phyloP scores from a whole-genome alignment of 2,329 filamentous ascomycete genomes.

The Calonectria montana region DNA sequence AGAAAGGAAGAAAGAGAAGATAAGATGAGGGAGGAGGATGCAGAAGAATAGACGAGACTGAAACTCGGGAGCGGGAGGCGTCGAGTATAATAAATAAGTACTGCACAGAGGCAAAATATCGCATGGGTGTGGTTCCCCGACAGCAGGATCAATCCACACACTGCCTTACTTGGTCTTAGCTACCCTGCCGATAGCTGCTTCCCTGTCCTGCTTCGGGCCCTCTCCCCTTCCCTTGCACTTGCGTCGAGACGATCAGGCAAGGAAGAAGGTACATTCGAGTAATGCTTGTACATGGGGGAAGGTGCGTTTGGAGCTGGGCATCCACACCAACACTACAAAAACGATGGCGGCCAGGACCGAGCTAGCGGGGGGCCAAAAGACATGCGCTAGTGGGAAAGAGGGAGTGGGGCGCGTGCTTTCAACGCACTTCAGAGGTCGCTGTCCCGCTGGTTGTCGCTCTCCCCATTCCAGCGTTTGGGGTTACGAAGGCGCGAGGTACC shows the following conservation, averaged over 20 bases:
- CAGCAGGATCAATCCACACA: conserved; percentile 9
- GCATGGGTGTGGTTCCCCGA: conserved; percentile 16
- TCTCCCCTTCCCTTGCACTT: conserved; percentile 12
- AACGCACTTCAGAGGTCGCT: neutral
- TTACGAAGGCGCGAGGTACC: conserved; percentile 33
- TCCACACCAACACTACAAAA: conserved; percentile 8
- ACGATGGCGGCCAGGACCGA: conserved; percentile 10
- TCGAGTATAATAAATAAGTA: conserved; percentile 29
- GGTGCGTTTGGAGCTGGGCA: conserved; percentile 8
- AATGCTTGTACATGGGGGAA: conserved; percentile 11
- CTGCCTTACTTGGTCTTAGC: neutral
- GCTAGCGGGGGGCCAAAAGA: conserved; percentile 11
- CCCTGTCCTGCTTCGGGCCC: conserved; percentile 20
- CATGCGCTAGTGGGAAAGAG: conserved; percentile 25
- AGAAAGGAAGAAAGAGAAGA: conserved; percentile 8
- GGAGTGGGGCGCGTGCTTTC: conserved; percentile 30
- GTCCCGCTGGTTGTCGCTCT: conserved; percentile 10
- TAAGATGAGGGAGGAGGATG: conserved; percentile 11
- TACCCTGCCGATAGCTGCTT: conserved; percentile 11
- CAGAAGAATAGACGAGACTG: conserved; percentile 2
- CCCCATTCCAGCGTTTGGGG: conserved; percentile 30
- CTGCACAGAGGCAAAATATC: conserved; percentile 33
- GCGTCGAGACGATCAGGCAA: conserved; percentile 11
- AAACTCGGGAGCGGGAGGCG: conserved; percentile 12
- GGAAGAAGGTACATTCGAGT: conserved; percentile 13